These are phyloP conservation scores for Elaeagnus macrophylla DNA, from an alignment of 306 rosid genomes.

Conservation along the genomic window DNA sequence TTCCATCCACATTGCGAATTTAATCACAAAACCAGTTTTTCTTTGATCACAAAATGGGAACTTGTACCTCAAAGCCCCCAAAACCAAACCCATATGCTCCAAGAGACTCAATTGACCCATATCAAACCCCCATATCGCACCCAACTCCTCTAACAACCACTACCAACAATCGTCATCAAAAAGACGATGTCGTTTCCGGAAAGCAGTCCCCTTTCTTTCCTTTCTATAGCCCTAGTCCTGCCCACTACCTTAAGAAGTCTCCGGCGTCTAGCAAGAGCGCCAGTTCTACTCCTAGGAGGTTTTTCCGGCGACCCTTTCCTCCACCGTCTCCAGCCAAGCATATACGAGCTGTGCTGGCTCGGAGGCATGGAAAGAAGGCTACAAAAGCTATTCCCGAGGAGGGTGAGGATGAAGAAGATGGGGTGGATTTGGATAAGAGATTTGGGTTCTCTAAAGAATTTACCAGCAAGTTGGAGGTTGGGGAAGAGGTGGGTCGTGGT, in stretches of 20 bases:
- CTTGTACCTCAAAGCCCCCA: slow-evolving; percentile 82
- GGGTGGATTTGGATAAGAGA: slow-evolving; percentile 78
- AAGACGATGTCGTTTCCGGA: slow-evolving; percentile 30
- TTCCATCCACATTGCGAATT: not conserved
- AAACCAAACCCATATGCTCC: slow-evolving; percentile 58
- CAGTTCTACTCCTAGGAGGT: slow-evolving; percentile 73
- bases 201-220: slow-evolving; percentile 78
- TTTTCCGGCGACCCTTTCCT: slow-evolving; percentile 80
- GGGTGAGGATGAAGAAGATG: slow-evolving; percentile 46
- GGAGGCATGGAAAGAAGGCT: slow-evolving; percentile 71
- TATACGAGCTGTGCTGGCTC: slow-evolving; percentile 61
- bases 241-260: slow-evolving; percentile 52
- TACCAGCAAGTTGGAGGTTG: slow-evolving; percentile 63
- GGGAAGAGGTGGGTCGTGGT: slow-evolving; percentile 93
- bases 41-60: slow-evolving; percentile 51
- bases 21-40: slow-evolving; percentile 7
- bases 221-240: slow-evolving; percentile 89
- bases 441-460: slow-evolving; percentile 94
- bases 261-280: slow-evolving; percentile 55
- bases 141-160: slow-evolving; percentile 14
- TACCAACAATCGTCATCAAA: slow-evolving; percentile 31
- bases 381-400: slow-evolving; percentile 70
- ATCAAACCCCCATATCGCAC: slow-evolving; percentile 45
- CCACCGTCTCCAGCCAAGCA: slow-evolving; percentile 99
- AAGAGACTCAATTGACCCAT: slow-evolving; percentile 34